phyloP scores from a whole-genome alignment of 805 yeast species.

The Lachancea cidri region DNA sequence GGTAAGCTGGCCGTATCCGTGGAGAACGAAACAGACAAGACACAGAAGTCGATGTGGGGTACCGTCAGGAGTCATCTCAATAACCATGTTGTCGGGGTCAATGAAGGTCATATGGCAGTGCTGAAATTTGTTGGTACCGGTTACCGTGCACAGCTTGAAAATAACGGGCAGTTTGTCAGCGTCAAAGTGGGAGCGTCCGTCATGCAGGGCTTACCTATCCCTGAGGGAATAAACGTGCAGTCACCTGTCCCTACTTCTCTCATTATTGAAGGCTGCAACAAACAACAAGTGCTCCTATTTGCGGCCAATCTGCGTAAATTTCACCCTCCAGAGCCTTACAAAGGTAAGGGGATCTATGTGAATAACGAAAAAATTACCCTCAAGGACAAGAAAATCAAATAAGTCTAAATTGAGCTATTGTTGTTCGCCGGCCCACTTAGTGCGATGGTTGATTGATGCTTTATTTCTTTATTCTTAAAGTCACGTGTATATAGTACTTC shows the following conservation, averaged over 20 bases:
- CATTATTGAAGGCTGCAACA: conserved; percentile 79
- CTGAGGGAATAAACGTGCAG: conserved; percentile 66
- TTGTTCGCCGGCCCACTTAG: no score
- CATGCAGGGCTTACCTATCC: conserved; percentile 70
- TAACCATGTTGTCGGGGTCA: conserved; percentile 79
- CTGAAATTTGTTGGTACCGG: conserved; percentile 95
- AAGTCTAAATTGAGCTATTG: no score
- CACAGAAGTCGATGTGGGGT: conserved; percentile 93
- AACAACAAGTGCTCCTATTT: conserved; percentile 79
- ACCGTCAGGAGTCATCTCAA: conserved; percentile 75
- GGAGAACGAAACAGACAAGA: conserved; percentile 47
- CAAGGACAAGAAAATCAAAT: conserved; percentile 92
- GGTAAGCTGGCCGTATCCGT: conserved; percentile 50
- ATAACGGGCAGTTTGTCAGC: conserved; percentile 51
- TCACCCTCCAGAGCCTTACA: conserved; percentile 97
- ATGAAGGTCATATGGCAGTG: conserved; percentile 87
- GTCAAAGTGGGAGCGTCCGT: conserved; percentile 87
- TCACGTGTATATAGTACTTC: conserved; percentile 1
- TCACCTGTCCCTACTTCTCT: conserved; percentile 84
- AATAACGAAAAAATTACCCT: conserved; percentile 86
- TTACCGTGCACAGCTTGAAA: conserved; percentile 79
- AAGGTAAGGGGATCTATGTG: conserved; percentile 95
- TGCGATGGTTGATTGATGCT: no score
- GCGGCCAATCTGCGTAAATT: conserved; percentile 83
- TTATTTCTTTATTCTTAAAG: no score